Base-by-base conservation (phyloP, 2,329 filamentous ascomycete species). In the Arthrocladium fulminans region DNA sequence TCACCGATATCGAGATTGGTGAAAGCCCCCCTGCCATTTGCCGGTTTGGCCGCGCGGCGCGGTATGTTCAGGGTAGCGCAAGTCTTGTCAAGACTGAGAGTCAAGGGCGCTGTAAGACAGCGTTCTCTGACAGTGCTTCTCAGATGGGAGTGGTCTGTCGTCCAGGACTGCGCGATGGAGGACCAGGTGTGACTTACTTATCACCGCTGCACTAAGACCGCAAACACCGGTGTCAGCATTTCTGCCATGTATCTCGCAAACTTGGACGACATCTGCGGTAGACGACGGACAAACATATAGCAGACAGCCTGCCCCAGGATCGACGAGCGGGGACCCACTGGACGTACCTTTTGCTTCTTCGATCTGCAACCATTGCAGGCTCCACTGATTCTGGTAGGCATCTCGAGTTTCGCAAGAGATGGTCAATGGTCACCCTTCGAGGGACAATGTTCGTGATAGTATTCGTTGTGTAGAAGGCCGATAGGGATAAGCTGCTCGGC, bases 361-460 rank as follows among this genome's bases (percentile, higher is more conserved):
- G 62, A 60, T 6, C 67, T 63, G 52, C 68, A 70, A 1, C 64
- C 60, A 51, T 67, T 67, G 49, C 67, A 70, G 3, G 67, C 66
- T 1, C 61, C 62, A 15, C 66, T 68, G 35, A 67, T 68, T 7
- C 67, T 62, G 9, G 63, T 61, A 13, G 56, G 57, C 55, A 57
- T 63, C 49, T 57, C 65, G 46, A 13, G 15, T 2, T n/a, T n/a
- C n/a, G n/a, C n/a, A n/a, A n/a, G n/a, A n/a, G n/a, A n/a, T n/a
- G n/a, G n/a, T n/a, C n/a, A n/a, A n/a, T n/a, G n/a, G n/a, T n/a
- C n/a, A n/a, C n/a, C n/a, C n/a, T n/a, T n/a, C n/a, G n/a, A n/a
- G n/a, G n/a, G n/a, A n/a, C n/a, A n/a, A n/a, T n/a, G n/a, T n/a
- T n/a, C n/a, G n/a, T n/a, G n/a, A n/a, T n/a, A n/a, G n/a, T n/a